phyloP scores from a whole-genome alignment of 179 eudicot species.

The Spergularia azorica region DNA sequence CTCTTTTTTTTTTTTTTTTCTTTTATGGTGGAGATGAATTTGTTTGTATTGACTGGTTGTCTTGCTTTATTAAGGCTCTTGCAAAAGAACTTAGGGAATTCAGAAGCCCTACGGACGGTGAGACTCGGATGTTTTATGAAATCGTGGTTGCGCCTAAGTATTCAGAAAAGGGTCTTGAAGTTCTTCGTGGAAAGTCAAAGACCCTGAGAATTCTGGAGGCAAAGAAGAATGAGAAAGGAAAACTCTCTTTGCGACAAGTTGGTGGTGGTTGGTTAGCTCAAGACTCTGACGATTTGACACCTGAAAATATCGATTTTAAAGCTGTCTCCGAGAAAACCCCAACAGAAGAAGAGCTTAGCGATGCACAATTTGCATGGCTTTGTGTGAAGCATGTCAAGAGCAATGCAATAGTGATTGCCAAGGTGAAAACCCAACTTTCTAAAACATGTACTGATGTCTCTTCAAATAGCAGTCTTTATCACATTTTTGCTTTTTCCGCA shows the following conservation, averaged over 20 bases:
- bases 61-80: constrained; percentile 52
- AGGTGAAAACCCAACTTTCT: constrained; percentile 43
- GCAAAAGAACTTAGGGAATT: constrained; percentile 88
- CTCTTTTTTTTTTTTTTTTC: neutral
- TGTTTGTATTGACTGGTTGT: neutral
- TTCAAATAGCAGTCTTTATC: neutral
- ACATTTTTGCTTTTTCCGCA: neutral
- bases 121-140: constrained; percentile 97
- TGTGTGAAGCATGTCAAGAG: constrained; percentile 98
- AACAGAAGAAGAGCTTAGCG: constrained; percentile 59
- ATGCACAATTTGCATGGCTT: constrained; percentile 95
- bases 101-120: constrained; percentile 95
- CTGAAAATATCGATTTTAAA: constrained; percentile 70
- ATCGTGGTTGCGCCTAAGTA: constrained; percentile 95
- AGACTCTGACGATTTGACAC: constrained; percentile 88
- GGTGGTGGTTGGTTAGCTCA: constrained; percentile 99
- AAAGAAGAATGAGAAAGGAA: constrained; percentile 71
- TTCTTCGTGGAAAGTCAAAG: constrained; percentile 96
- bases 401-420: constrained; percentile 95
- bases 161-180: constrained; percentile 79
- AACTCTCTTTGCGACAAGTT: constrained; percentile 89
- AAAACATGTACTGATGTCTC: neutral
- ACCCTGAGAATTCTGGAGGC: constrained; percentile 95
- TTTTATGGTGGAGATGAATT: too few species aligned
- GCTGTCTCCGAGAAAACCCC: constrained; percentile 63